These are phyloP conservation scores for Stephanocyclus meneghinianus DNA, from an alignment of 352 stramenopile genomes.

Conservation along the genomic window DNA sequence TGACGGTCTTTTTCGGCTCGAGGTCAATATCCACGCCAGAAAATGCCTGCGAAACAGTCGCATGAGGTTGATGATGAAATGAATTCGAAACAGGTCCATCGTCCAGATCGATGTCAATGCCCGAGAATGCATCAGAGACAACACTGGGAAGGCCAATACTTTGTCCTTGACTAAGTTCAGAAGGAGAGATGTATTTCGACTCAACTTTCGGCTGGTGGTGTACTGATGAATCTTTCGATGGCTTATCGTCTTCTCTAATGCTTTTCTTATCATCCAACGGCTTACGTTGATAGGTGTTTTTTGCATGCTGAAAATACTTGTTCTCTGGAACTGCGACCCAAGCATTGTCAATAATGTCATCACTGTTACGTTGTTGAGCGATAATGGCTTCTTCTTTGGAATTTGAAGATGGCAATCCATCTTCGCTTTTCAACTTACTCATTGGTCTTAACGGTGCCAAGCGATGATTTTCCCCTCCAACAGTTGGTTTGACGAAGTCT, in stretches of 20 bases:
- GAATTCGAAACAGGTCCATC: conserved; percentile 7
- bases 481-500: background rate
- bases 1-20: conserved; percentile 36
- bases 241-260: background rate
- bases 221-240: background rate
- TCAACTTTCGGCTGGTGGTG: background rate
- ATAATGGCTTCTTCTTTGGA: background rate
- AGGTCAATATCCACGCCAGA: conserved; percentile 39
- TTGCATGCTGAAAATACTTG: background rate
- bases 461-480: background rate
- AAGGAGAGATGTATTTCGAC: background rate
- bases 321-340: conserved; percentile 6
- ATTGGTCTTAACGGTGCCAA: background rate
- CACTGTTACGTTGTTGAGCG: background rate
- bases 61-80: conserved; percentile 9
- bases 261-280: background rate
- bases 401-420: background rate
- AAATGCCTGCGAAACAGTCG: conserved; percentile 42
- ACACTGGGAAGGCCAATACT: conserved; percentile 14
- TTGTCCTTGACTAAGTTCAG: conserved; percentile 11
- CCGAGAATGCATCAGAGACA: conserved; percentile 44
- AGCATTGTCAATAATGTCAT: background rate
- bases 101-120: conserved; percentile 46
- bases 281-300: background rate
- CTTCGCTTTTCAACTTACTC: background rate